phyloP scores from a whole-genome alignment of 75 land plant genomes.

The Selaginella moellendorffii region DNA sequence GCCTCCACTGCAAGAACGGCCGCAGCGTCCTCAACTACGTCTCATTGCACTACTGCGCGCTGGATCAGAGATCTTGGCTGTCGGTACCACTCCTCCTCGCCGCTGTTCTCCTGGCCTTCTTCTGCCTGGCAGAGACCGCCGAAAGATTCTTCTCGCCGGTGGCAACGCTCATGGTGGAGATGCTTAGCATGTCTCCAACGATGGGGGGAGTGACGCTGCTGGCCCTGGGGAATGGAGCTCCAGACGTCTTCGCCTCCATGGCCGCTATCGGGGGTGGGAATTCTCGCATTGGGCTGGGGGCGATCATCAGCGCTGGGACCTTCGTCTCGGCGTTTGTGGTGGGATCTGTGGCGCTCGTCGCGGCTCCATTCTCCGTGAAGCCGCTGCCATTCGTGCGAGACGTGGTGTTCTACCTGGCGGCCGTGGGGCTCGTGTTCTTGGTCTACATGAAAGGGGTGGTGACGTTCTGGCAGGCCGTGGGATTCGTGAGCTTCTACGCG shows the following conservation, averaged over 20 bases:
- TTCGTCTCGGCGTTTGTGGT: conserved; percentile 86
- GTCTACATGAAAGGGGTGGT: conserved; percentile 69
- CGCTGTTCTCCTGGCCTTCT: conserved; percentile 41
- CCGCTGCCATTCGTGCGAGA: conserved; percentile 63
- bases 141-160: conserved; percentile 53
- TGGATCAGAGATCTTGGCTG: conserved; percentile 13
- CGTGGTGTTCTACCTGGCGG: conserved; percentile 55
- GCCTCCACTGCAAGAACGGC: conserved; percentile 8
- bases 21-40: conserved; percentile 44
- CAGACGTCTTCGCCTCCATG: conserved; percentile 67
- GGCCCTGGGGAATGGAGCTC: conserved; percentile 94
- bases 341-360: conserved; percentile 62
- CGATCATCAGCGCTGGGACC: conserved; percentile 79
- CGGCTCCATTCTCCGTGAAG: conserved; percentile 52
- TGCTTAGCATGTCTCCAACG: conserved; percentile 53
- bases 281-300: conserved; percentile 73
- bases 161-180: conserved; percentile 38
- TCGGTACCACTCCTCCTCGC: conserved; percentile 44
- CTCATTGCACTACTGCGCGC: conserved; percentile 39
- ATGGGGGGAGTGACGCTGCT: conserved; percentile 85
- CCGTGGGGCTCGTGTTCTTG: conserved; percentile 46
- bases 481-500: conserved; percentile 52
- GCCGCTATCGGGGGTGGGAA: conserved; percentile 60
- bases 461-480: conserved; percentile 73
- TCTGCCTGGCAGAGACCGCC: conserved; percentile 56